Evolutionary conservation across 768 basidiomycete genomes (phyloP), one percentile per base, ranked within the genome.

Genomic region (Jaapia argillacea): DNA sequence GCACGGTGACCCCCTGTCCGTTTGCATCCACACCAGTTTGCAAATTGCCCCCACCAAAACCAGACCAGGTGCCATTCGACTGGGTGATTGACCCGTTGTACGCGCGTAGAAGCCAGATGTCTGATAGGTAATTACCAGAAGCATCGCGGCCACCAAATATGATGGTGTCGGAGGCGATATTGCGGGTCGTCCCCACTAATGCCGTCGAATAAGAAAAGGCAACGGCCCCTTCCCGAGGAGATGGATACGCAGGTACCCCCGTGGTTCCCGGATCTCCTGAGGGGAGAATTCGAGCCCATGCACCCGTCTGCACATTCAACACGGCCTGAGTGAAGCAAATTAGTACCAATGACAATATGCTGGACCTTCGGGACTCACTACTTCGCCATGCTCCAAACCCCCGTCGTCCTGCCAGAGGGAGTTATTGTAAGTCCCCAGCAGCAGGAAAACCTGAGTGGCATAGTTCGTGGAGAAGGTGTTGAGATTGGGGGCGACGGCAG

Each of bases 81-180:
- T 70, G 49, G n/a, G 72, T 71, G 44, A 85, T 54, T 24, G 69
- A 59, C n/a, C 69, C 80, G 47, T 71, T 68, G 58, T 88, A 89
- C 3, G 83, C 74, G 42, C 87, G 68, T 47, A 90, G 67, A 5
- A 90, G 57, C 87, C 87, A 90, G 7, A 90, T 54, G 44, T 90
- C 87, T 31, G 77, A 72, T 3, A 87, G 66, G 54, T 84, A 79
- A 21, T 66, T 74, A 12, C 86, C 86, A 44, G 64, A 57, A 36
- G 67, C 64, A 55, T 86, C 84, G 51, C 72, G 72, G 31, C 87
- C 87, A 25, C 87, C 87, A 49, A 86, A 90, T 6, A 89, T 75
- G 36, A 90, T 70, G 14, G 76, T 81, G 54, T 90, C 87, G 21
- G 83, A 68, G 16, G 71, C 74, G 16, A 52, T 52, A 20, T 53